Conservation (phyloP, 1,139 yeast genomes). For the Groenewaldozyma sp. region DNA sequence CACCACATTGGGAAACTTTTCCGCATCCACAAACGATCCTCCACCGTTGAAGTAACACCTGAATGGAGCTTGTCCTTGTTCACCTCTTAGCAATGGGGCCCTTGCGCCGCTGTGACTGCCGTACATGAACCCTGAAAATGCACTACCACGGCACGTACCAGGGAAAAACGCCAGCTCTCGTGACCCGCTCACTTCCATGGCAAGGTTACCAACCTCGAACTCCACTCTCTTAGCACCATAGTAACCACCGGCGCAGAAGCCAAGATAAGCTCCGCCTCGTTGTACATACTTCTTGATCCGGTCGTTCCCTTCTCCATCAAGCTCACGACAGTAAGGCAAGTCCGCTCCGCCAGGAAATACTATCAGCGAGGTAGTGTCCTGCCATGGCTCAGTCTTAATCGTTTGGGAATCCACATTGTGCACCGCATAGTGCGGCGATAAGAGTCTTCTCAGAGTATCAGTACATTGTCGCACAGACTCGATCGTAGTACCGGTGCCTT, state of each 20-base stretch:
- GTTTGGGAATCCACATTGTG: conserved; percentile 56
- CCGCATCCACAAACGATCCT: conserved; percentile 70
- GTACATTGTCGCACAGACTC: conserved; percentile 80
- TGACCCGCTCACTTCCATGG: conserved; percentile 73
- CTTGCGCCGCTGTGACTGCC: conserved; percentile 68
- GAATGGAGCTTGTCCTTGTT: conserved; percentile 17
- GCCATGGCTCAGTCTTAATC: conserved; percentile 81
- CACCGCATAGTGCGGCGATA: conserved; percentile 90
- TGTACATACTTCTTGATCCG: conserved; percentile 56
- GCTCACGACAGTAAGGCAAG: conserved; percentile 62
- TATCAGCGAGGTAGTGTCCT: conserved; percentile 60
- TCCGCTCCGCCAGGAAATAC: conserved; percentile 98
- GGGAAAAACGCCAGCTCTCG: conserved; percentile 77
- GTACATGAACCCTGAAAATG: conserved; percentile 70
- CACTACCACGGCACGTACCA: conserved; percentile 76
- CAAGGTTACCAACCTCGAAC: conserved; percentile 65
- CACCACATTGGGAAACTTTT: conserved; percentile 43
- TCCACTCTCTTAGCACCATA: conserved; percentile 70
- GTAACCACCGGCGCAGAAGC: conserved; percentile 97
- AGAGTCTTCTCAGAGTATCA: conserved; percentile 59
- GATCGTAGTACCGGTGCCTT: conserved; percentile 76
- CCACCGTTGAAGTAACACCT: conserved; percentile 77
- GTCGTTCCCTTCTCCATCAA: conserved; percentile 62
- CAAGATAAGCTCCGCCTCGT: conserved; percentile 73
- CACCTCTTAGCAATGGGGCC: conserved; percentile 28